Conservation (phyloP, 2,329 filamentous ascomycete genomes). For the Aspergillus terreus region DNA sequence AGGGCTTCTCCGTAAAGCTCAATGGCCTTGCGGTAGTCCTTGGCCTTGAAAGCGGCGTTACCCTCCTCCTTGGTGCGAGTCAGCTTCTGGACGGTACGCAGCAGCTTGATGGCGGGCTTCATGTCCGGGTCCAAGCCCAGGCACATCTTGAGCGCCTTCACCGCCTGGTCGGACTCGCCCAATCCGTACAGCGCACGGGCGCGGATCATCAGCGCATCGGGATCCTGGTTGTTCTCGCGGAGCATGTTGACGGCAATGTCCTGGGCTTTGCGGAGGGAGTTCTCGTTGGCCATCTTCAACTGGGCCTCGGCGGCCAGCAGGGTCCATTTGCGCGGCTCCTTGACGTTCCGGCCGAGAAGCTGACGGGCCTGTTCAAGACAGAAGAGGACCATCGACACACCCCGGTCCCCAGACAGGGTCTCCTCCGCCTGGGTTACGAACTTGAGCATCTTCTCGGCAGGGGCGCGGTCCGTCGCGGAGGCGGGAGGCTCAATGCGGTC, state of each 20-base stretch:
- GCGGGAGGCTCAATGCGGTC: constrained; percentile 74
- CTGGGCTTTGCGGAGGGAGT: constrained; percentile 85
- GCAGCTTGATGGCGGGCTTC: constrained; percentile 79
- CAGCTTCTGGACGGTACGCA: constrained; percentile 86
- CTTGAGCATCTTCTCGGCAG: constrained; percentile 79
- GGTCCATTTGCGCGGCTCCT: constrained; percentile 87
- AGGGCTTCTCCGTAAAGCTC: constrained; percentile 81
- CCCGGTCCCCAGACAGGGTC: constrained; percentile 68
- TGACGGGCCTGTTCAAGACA: constrained; percentile 88
- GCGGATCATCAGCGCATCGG: constrained; percentile 85
- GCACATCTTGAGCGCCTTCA: constrained; percentile 88
- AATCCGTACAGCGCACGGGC: constrained; percentile 84
- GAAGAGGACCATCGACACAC: constrained; percentile 87
- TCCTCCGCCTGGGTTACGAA: constrained; percentile 78
- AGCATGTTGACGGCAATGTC: constrained; percentile 87
- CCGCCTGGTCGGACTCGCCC: constrained; percentile 91
- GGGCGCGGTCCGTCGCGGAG: constrained; percentile 77
- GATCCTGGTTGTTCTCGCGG: constrained; percentile 82
- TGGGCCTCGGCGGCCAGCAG: constrained; percentile 89
- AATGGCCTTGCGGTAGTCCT: constrained; percentile 73
- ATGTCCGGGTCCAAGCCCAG: constrained; percentile 89
- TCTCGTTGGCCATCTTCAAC: constrained; percentile 85
- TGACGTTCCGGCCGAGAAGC: constrained; percentile 68
- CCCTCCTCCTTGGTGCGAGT: constrained; percentile 92
- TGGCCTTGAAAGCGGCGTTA: constrained; percentile 83